A percentile compares a stretch with the other conserved stretches of the same genome.
Conservation (phyloP, 2,329 filamentous ascomycete genomes). For the Ambrosiella xylebori region DNA sequence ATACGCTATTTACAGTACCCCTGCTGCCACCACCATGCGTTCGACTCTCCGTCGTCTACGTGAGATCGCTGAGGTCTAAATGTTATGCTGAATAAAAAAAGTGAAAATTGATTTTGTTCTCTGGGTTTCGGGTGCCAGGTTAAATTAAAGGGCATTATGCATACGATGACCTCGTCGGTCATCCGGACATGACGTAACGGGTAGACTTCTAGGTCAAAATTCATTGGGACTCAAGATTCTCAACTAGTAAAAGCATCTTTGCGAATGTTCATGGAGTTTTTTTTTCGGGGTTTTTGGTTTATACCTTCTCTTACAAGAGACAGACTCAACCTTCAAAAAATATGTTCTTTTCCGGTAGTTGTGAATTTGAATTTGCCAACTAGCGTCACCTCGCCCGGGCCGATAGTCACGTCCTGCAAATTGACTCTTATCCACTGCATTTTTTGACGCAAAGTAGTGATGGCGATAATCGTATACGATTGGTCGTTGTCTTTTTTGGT, state of each 20-base stretch:
- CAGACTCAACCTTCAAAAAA: constrained; percentile 2
- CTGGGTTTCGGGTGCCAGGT: constrained; percentile 10
- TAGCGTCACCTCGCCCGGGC: too few relatives aligned
- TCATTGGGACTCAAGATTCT: constrained; percentile 12
- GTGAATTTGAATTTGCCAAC: not conserved
- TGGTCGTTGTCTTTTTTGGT: too few relatives aligned
- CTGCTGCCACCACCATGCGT: constrained; percentile 82
- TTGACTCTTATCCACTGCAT: too few relatives aligned
- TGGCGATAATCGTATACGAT: too few relatives aligned
- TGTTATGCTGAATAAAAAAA: constrained; percentile 17
- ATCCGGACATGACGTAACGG: constrained; percentile 13
- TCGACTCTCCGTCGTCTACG: constrained; percentile 94
- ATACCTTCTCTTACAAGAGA: constrained; percentile 1
- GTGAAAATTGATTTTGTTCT: constrained; percentile 14
- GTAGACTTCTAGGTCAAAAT: constrained; percentile 13
- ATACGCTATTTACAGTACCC: constrained; percentile 44
- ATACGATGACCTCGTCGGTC: constrained; percentile 9
- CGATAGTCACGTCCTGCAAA: too few relatives aligned
- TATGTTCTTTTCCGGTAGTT: not conserved
- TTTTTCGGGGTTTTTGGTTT: not conserved
- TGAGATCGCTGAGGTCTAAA: constrained; percentile 91
- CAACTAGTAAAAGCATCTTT: not conserved
- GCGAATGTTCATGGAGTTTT: constrained; percentile 8
- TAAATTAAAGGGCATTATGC: constrained; percentile 12
- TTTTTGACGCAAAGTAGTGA: too few relatives aligned